These are phyloP conservation scores for Alternaria arborescens DNA, from an alignment of 2,329 filamentous ascomycete genomes.

Conservation along the genomic window DNA sequence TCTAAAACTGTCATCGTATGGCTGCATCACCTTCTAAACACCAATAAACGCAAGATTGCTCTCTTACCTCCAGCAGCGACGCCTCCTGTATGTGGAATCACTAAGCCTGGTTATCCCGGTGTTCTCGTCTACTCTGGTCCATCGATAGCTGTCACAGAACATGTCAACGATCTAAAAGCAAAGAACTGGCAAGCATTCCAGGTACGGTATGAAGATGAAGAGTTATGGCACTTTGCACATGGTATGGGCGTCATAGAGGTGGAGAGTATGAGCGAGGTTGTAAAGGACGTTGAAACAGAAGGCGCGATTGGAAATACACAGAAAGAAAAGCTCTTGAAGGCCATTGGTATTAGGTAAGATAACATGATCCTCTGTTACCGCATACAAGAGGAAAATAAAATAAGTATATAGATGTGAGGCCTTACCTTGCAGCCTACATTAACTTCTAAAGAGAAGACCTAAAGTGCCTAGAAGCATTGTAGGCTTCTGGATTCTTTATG, in stretches of 20 bases:
- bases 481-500: too few species aligned
- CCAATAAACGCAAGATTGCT: conserved; percentile 57
- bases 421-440: too few species aligned
- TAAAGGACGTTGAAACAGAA: conserved; percentile 44
- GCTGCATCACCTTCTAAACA: conserved; percentile 58
- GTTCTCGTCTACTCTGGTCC: conserved; percentile 56
- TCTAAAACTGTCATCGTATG: conserved; percentile 55
- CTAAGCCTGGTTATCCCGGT: conserved; percentile 59
- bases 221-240: conserved; percentile 53
- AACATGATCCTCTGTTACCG: background rate
- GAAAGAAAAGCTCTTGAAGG: conserved; percentile 45
- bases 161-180: conserved; percentile 54
- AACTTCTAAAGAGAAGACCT: too few species aligned
- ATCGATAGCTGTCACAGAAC: conserved; percentile 48
- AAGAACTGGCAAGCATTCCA: conserved; percentile 59
- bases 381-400: too few species aligned
- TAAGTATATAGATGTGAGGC: too few species aligned
- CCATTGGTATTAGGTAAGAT: conserved; percentile 46
- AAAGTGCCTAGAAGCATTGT: too few species aligned
- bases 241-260: conserved; percentile 53
- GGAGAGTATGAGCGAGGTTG: conserved; percentile 56
- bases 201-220: conserved; percentile 52
- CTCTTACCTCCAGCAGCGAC: conserved; percentile 42
- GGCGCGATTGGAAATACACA: conserved; percentile 14
- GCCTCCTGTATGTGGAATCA: conserved; percentile 51